phyloP scores from a whole-genome alignment of 2,329 filamentous ascomycete species.

The Cladosporium sp. region DNA sequence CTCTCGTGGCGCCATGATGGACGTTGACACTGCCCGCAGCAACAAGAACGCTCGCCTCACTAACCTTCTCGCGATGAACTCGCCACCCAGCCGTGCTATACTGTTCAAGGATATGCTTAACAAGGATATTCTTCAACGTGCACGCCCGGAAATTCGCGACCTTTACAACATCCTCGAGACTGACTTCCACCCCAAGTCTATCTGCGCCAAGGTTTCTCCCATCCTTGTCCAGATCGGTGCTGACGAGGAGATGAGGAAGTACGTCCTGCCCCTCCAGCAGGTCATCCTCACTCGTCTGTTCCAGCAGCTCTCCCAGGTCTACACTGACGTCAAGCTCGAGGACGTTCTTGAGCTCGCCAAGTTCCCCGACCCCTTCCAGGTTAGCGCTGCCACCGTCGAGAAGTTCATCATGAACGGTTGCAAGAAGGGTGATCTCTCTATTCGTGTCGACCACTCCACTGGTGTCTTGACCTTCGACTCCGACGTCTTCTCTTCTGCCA shows the following conservation, averaged over 20 bases:
- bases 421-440: conserved; percentile 97
- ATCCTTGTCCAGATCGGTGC: conserved; percentile 90
- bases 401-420: conserved; percentile 99
- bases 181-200: conserved; percentile 97
- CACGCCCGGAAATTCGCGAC: conserved; percentile 88
- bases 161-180: conserved; percentile 99
- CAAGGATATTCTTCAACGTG: conserved; percentile 90
- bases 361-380: conserved; percentile 95
- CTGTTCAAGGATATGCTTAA: conserved; percentile 95
- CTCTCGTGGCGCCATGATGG: conserved; percentile 90
- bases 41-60: conserved; percentile 98
- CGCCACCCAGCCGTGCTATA: conserved; percentile 79
- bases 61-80: conserved; percentile 88
- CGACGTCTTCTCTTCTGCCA: conserved; percentile 95
- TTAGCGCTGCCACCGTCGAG: conserved; percentile 85
- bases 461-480: conserved; percentile 96
- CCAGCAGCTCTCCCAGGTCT: conserved; percentile 98
- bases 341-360: conserved; percentile 92
- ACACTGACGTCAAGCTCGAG: conserved; percentile 91
- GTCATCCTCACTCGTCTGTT: conserved; percentile 97
- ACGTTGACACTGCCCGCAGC: conserved; percentile 94
- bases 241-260: conserved; percentile 95
- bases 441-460: conserved; percentile 92
- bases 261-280: conserved; percentile 91
- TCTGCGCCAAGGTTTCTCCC: conserved; percentile 98